Conservation (phyloP, 805 yeast genomes). For the Lipomyces lipofer region DNA sequence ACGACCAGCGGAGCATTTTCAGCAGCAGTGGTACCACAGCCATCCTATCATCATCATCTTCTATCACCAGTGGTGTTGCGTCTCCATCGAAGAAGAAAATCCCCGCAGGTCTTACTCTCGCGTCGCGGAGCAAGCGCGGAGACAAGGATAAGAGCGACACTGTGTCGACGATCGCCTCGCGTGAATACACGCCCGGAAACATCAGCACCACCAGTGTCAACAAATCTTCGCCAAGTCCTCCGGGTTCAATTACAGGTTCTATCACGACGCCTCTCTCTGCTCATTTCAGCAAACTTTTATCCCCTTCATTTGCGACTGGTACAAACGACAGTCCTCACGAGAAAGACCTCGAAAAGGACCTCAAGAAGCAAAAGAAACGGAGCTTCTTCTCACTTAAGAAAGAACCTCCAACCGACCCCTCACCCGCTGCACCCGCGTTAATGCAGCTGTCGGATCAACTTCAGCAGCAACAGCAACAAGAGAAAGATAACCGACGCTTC, state of each 20-base stretch:
- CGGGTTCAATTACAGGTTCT: slow-evolving; percentile 1
- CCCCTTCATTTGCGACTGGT: slow-evolving; percentile 6
- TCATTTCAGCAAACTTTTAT: slow-evolving; percentile 2
- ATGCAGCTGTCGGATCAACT: slow-evolving; percentile 11
- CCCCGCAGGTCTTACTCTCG: slow-evolving; percentile 15
- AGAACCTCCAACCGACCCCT: background rate
- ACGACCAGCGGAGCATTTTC: background rate
- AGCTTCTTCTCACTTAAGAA: slow-evolving; percentile 57
- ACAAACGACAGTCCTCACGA: slow-evolving; percentile 21
- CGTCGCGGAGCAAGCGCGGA: slow-evolving; percentile 5
- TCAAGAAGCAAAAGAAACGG: slow-evolving; percentile 53
- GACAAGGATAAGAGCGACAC: background rate
- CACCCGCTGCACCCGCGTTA: background rate
- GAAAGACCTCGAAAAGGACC: slow-evolving; percentile 39
- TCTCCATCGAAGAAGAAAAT: slow-evolving; percentile 16
- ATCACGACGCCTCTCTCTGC: slow-evolving; percentile 7
- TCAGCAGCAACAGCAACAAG: slow-evolving; percentile 19
- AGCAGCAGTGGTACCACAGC: background rate
- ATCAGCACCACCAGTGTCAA: background rate
- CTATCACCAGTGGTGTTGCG: background rate
- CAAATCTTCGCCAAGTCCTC: slow-evolving; percentile 1
- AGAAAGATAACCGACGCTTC: slow-evolving; percentile 16
- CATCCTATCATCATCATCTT: slow-evolving; percentile 5
- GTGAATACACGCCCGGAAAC: background rate
- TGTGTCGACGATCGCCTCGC: background rate